Percentiles rank a stretch among this genome's conserved stretches.
These are phyloP conservation scores for Tagetes erecta DNA, from an alignment of 129 eudicot genomes.

Conservation along the genomic window DNA sequence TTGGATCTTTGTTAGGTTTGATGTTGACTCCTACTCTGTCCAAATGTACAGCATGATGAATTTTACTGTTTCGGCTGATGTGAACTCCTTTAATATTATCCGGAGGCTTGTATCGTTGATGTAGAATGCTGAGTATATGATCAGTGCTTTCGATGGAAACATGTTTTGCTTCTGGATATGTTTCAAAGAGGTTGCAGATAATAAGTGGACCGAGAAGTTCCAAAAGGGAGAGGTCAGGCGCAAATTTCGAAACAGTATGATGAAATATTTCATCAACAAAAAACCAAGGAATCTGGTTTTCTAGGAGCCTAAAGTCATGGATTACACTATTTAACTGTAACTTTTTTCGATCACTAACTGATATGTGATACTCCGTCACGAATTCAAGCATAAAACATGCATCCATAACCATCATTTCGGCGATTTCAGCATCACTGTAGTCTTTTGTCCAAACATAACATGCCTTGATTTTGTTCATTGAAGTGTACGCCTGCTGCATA, in stretches of 20 bases:
- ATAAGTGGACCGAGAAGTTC: not conserved
- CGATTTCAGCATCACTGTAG: too few relatives aligned
- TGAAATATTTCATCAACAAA: not conserved
- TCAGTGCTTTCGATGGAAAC: not conserved
- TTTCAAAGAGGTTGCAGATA: not conserved
- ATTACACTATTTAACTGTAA: too few relatives aligned
- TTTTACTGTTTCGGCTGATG: not conserved
- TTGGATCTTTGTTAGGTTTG: not conserved
- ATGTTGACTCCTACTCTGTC: not conserved
- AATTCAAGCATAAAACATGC: too few relatives aligned
- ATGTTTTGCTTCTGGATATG: not conserved
- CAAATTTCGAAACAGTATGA: not conserved
- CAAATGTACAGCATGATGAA: not conserved
- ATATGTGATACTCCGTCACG: too few relatives aligned
- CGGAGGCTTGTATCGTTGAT: constrained; percentile 15
- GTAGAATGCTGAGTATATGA: constrained; percentile 23
- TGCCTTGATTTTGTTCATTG: too few relatives aligned
- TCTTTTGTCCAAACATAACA: too few relatives aligned
- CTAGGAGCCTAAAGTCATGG: too few relatives aligned
- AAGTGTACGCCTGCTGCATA: too few relatives aligned
- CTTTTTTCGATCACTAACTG: too few relatives aligned
- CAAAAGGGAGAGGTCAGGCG: not conserved
- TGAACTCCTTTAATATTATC: not conserved
- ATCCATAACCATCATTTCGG: too few relatives aligned
- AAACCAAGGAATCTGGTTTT: too few relatives aligned